These are phyloP conservation scores for Acarospora socialis DNA, from an alignment of 2,329 filamentous ascomycete species.

Conservation along the genomic window DNA sequence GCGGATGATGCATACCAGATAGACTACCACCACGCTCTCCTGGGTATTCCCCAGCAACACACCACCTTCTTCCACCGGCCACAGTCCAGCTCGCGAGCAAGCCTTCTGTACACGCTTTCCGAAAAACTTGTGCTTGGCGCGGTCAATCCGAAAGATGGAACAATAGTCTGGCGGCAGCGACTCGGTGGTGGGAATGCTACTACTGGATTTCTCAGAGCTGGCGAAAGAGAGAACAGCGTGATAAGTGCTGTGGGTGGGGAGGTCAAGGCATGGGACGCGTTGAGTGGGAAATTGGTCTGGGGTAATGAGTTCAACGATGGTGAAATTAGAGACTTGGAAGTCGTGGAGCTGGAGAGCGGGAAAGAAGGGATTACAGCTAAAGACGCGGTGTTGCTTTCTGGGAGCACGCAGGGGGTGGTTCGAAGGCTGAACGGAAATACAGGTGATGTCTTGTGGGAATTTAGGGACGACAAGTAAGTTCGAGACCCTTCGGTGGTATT, in stretches of 20 bases:
- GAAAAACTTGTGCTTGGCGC: conserved; percentile 74
- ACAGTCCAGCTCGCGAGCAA: conserved; percentile 65
- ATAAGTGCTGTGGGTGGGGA: conserved; percentile 56
- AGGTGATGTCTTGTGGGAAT: conserved; percentile 58
- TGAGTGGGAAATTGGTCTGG: conserved; percentile 70
- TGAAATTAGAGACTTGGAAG: conserved; percentile 56
- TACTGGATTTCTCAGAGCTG: conserved; percentile 14
- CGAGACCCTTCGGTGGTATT: not conserved
- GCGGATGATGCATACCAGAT: conserved; percentile 80
- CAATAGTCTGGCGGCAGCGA: conserved; percentile 73
- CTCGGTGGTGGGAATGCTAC: conserved; percentile 34
- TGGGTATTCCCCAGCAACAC: conserved; percentile 67
- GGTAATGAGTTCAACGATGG: conserved; percentile 44
- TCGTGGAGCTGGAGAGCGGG: conserved; percentile 52
- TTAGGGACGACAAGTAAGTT: conserved; percentile 7
- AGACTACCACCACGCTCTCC: conserved; percentile 83
- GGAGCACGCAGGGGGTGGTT: conserved; percentile 47
- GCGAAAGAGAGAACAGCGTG: conserved; percentile 64
- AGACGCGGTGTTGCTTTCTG: no score
- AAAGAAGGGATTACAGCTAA: conserved; percentile 26
- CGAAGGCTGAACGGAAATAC: conserved; percentile 58
- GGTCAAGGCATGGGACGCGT: conserved; percentile 70
- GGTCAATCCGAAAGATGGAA: conserved; percentile 74
- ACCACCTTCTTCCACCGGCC: conserved; percentile 94
- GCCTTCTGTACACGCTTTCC: conserved; percentile 79